Evolutionary conservation across 192 early-diverging fungal genomes (phyloP), one percentile per base, ranked within the genome.

Genomic region (Phycomyces blakesleeanus): DNA sequence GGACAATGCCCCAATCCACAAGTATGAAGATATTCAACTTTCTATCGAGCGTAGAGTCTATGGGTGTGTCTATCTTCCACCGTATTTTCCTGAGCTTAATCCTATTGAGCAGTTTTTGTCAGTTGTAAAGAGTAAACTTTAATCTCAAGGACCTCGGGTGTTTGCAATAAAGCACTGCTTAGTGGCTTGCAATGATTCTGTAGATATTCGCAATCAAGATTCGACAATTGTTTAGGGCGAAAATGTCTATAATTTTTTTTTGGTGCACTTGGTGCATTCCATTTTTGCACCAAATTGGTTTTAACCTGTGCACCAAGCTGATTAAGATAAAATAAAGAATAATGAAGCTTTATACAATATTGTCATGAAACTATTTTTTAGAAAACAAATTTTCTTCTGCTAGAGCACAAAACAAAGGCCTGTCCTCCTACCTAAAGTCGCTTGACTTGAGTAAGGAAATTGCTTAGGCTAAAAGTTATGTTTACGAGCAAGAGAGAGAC

Each of bases 1-100:
- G 64, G 70, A 72, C 21, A 66, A 67, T 21, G 53, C 64, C 21
- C 51, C 56, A 1, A 63, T 67, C 22, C 55, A 72, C 29, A 66
- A 21, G 6, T 6, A 54, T n/a, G 18, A 20, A 16, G 26, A 11
- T 10, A 26, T 64, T 24, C 42, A 41, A n/a, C 49, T 50, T 39
- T 37, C 27, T 12, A 47, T 71, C 21, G 50, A 59, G 29, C 9
- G 29, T 21, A 42, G 51, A 7, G 51, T 57, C 10, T 50, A 60
- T 38, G 20, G 39, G 1, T 60, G 57, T 38, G 25, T 64, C 20
- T 71, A 59, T 27, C 55, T 63, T 34, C 67, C 67, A 7, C 55
- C 55, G 6, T 61, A 58, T 47, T 41, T 38, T 6, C 56, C 39
- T 57, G 56, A 57, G 22, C 39, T 57, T 39, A 57, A 57, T 6